Percentiles rank a stretch among this genome's conserved stretches.
phyloP scores from a whole-genome alignment of 805 yeast species.

The Torulaspora indica region DNA sequence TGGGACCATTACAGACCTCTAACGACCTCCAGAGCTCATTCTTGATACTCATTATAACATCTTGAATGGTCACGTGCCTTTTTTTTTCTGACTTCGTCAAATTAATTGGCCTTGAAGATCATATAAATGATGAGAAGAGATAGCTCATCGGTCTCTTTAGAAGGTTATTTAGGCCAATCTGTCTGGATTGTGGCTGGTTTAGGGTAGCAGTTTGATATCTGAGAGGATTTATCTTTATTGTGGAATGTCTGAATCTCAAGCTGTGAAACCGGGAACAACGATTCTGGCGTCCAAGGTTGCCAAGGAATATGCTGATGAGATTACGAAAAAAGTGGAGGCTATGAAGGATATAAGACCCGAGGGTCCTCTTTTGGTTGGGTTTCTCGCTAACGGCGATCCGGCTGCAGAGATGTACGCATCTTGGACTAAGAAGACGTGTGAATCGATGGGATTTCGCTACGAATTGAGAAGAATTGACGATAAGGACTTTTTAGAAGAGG shows the following conservation, averaged over 20 bases:
- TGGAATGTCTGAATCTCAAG: background rate
- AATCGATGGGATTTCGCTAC: constrained; percentile 78
- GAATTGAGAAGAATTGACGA: constrained; percentile 63
- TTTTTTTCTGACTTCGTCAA: background rate
- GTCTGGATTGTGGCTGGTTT: background rate
- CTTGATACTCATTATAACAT: background rate
- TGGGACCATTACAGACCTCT: background rate
- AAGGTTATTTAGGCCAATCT: background rate
- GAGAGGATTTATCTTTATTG: background rate
- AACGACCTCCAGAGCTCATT: background rate
- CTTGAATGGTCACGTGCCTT: too few relatives aligned
- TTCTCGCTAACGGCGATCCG: constrained; percentile 88
- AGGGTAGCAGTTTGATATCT: background rate
- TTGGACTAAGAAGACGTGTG: constrained; percentile 92
- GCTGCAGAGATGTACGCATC: constrained; percentile 93
- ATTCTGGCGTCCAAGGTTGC: constrained; percentile 85
- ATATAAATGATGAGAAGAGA: background rate
- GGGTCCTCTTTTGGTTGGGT: constrained; percentile 80
- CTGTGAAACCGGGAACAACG: constrained; percentile 57
- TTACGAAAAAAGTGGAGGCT: constrained; percentile 50
- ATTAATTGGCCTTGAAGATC: background rate
- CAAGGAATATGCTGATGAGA: constrained; percentile 71
- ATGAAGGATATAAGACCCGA: constrained; percentile 39
- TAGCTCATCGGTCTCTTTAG: background rate
- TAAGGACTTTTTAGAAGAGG: constrained; percentile 82